A percentile compares a stretch with the other conserved stretches of the same genome.
These are phyloP conservation scores for Aspergillus affinis DNA, from an alignment of 495 filamentous ascomycete genomes.

Conservation along the genomic window DNA sequence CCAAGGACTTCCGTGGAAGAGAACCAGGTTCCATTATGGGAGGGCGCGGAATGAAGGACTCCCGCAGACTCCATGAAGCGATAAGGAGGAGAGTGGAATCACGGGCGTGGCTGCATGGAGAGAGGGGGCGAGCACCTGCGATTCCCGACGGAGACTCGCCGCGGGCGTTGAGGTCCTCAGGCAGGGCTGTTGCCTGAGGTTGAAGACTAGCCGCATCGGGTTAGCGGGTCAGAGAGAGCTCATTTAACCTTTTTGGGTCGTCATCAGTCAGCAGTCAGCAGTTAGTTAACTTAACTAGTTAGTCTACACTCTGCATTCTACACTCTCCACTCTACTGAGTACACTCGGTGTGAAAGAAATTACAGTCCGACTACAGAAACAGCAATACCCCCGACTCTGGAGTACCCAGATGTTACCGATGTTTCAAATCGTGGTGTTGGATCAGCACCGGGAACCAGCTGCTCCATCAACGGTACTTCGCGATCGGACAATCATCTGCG, in stretches of 20 bases:
- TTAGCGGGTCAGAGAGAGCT: constrained; percentile 9
- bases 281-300: no score
- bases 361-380: no score
- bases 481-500: no score
- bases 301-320: no score
- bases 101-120: constrained; percentile 12
- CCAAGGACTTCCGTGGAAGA: constrained; percentile 30
- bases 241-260: constrained; percentile 5
- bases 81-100: constrained; percentile 2
- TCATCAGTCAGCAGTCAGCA: no score
- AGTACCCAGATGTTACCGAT: background rate
- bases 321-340: no score
- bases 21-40: constrained; percentile 34
- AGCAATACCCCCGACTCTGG: background rate
- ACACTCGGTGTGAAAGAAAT: no score
- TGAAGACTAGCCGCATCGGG: constrained; percentile 16
- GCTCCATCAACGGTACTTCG: no score
- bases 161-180: constrained; percentile 9
- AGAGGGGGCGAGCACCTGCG: constrained; percentile 1
- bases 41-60: constrained; percentile 5
- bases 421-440: background rate
- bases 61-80: constrained; percentile 26
- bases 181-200: constrained; percentile 16
- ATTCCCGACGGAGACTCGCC: background rate
- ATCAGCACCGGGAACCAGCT: background rate